Percentiles rank a stretch among this genome's conserved stretches.
Conservation (phyloP, 257 asterid species). For the Rauvolfia tetraphylla region DNA sequence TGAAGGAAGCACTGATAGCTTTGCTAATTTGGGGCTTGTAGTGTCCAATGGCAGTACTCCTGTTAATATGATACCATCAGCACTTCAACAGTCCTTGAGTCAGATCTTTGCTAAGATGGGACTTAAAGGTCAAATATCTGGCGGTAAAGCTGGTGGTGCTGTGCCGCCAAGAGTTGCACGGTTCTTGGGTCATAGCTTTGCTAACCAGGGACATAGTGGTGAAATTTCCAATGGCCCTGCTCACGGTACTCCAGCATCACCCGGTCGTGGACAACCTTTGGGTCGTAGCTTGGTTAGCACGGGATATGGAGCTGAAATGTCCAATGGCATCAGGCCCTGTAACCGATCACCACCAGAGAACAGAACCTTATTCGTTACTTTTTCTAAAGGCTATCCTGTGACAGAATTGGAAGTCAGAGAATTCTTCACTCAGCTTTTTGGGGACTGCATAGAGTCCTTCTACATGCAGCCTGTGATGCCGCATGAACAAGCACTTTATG, state of each 20-base stretch:
- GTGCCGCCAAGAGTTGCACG: neutral
- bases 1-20: neutral
- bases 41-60: neutral
- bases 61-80: constrained; percentile 4
- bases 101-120: constrained; percentile 22
- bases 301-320: neutral
- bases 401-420: constrained; percentile 42
- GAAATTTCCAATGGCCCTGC: neutral
- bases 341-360: constrained; percentile 22
- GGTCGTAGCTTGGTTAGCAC: neutral
- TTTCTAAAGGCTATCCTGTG: constrained; percentile 64
- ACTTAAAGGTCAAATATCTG: constrained; percentile 7
- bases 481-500: constrained; percentile 53
- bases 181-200: neutral
- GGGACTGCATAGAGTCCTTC: constrained; percentile 46
- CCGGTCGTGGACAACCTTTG: neutral
- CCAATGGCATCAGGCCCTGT: neutral
- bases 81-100: constrained; percentile 4
- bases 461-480: constrained; percentile 47
- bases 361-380: constrained; percentile 59
- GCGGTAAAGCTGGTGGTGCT: neutral
- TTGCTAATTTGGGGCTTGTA: neutral
- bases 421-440: constrained; percentile 37
- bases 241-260: neutral
- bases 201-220: neutral